Evolutionary conservation across 306 rosid species (phyloP).

Genomic region (Vicia villosa): DNA sequence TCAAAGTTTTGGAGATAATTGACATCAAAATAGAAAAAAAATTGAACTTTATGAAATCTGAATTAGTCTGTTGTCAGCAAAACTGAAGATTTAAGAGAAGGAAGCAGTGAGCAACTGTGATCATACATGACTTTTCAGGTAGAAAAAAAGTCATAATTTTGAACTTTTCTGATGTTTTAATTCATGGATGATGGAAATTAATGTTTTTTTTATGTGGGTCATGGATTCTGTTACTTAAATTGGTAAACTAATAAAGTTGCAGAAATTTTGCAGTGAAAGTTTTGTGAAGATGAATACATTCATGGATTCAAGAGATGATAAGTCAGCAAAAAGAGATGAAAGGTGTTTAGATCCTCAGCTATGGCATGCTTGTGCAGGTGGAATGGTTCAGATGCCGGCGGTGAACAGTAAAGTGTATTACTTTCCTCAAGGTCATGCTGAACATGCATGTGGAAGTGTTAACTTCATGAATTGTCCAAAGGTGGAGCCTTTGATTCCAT

Average conservation of each 20-base stretch:
- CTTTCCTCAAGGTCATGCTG: slow-evolving; percentile 89
- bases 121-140: slow-evolving; percentile 49
- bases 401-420: slow-evolving; percentile 72
- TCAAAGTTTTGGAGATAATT: slow-evolving; percentile 16
- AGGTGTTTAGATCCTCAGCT: slow-evolving; percentile 81
- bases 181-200: background rate
- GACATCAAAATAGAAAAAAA: background rate
- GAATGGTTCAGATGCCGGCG: slow-evolving; percentile 93
- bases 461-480: slow-evolving; percentile 60
- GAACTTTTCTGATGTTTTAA: slow-evolving; percentile 11
- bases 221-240: slow-evolving; percentile 16
- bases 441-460: slow-evolving; percentile 74
- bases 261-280: slow-evolving; percentile 41
- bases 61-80: slow-evolving; percentile 32
- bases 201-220: background rate
- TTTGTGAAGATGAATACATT: slow-evolving; percentile 75
- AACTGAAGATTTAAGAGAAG: slow-evolving; percentile 34
- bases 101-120: slow-evolving; percentile 28
- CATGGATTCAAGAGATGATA: slow-evolving; percentile 70
- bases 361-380: slow-evolving; percentile 99
- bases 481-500: slow-evolving; percentile 62
- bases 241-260: slow-evolving; percentile 28
- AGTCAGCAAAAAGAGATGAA: slow-evolving; percentile 55
- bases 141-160: slow-evolving; percentile 20
- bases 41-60: slow-evolving; percentile 13